phyloP scores from a whole-genome alignment of 1,284 basidiomycete species.

The Caloboletus firmus region DNA sequence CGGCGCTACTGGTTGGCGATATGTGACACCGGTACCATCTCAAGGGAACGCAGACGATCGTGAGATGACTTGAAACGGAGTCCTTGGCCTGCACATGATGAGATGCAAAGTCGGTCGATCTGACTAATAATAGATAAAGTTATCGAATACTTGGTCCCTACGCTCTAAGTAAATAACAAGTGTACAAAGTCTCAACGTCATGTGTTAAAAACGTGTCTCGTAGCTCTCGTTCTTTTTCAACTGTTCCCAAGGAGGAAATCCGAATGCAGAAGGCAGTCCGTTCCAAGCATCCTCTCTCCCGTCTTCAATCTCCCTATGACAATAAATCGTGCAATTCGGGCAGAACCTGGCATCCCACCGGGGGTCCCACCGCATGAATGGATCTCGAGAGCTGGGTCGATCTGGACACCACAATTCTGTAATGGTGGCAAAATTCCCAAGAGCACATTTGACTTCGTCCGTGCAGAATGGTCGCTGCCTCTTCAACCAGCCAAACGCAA shows the following conservation, averaged over 20 bases:
- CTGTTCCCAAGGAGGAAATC: slow-evolving; percentile 20
- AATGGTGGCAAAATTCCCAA: slow-evolving; percentile 24
- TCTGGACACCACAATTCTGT: slow-evolving; percentile 24
- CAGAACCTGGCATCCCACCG: slow-evolving; percentile 29
- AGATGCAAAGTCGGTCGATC: neutral
- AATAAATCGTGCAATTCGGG: slow-evolving; percentile 20
- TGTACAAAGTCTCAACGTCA: neutral
- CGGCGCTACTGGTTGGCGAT: no score
- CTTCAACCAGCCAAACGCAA: slow-evolving; percentile 25
- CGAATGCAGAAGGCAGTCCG: slow-evolving; percentile 23
- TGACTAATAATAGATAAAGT: neutral
- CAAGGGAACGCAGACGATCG: no score
- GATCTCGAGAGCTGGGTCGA: slow-evolving; percentile 18
- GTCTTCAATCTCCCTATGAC: slow-evolving; percentile 28
- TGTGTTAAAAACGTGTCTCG: slow-evolving; percentile 9
- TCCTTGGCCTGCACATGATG: neutral
- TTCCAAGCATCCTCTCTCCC: slow-evolving; percentile 29
- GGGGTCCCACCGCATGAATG: slow-evolving; percentile 27
- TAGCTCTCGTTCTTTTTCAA: slow-evolving; percentile 6
- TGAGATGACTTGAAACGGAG: no score
- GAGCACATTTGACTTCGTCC: slow-evolving; percentile 23
- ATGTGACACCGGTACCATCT: no score
- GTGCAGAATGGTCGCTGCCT: slow-evolving; percentile 15
- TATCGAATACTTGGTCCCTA: no score
- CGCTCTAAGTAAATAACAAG: slow-evolving; percentile 8